Base-by-base conservation (phyloP, 164 flowering plant species). In the Umbilicus rupestris region DNA sequence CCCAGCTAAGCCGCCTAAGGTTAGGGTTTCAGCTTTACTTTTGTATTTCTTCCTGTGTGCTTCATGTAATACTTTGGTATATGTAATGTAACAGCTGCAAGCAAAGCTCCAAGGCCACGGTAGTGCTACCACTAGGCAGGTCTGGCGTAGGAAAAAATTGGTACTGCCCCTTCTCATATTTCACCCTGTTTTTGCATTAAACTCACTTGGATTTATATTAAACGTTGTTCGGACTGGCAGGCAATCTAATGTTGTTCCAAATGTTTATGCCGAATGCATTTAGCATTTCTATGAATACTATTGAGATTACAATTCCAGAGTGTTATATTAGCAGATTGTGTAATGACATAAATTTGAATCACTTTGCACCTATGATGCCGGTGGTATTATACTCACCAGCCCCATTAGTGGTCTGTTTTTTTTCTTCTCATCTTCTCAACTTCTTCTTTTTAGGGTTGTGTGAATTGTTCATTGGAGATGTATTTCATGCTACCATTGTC, bases 71-170 rank as follows among this genome's bases (percentile, higher is more conserved):
- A 11, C 29, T 26, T 26, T 55, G 33, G 15, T 28, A 3, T n/a
- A 14, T 26, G 31, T 55, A 20, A n/a, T 49, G 26, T 6, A 3
- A 26, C 16, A 26, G 60, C 29, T 63, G 45, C 45, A 63, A 37
- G 45, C 65, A 20, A 63, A 63, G 45, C 46, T 19, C 20, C 29
- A 22, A 63, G 29, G 60, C 19, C 58, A n/a, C n/a, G n/a, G n/a
- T n/a, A n/a, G n/a, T n/a, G n/a, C 29, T 8, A 55, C 29, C 19
- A 55, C 60, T 3, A 55, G 60, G 31, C 60, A 55, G 19, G 60
- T 55, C 60, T 55, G 60, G 60, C 33, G 60, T 7, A 55, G 60
- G 60, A 55, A 15, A 14, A 55, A 28, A 55, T 55, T 55, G 60
- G 60, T 55, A 55, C 33, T 28, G 2, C 16, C 44, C 3, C 47